These are phyloP conservation scores for Macrolepiota fuliginosa DNA, from an alignment of 768 basidiomycete species.

Conservation along the genomic window DNA sequence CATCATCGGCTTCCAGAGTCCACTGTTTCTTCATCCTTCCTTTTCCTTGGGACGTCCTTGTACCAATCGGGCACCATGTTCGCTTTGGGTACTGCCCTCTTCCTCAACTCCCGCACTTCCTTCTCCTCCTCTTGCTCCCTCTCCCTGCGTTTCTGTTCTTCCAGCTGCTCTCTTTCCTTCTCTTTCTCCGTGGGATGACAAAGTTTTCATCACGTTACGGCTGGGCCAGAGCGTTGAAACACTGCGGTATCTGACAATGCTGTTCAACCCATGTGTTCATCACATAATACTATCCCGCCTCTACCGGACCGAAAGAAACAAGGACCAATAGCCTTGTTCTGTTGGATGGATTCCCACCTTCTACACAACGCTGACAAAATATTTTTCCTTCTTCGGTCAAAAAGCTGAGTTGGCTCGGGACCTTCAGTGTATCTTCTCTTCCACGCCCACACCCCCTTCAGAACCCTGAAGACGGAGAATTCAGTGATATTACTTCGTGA, in stretches of 20 bases:
- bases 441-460: background rate
- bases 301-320: background rate
- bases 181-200: too few species aligned
- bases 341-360: background rate
- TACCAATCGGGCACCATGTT: conserved; percentile 80
- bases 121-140: conserved; percentile 55
- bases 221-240: too few species aligned
- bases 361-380: background rate
- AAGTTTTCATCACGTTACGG: too few species aligned
- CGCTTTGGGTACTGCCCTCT: conserved; percentile 63
- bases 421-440: background rate
- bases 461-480: background rate
- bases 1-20: background rate
- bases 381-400: background rate
- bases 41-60: conserved; percentile 61
- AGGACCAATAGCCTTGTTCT: background rate
- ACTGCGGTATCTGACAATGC: too few species aligned
- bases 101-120: conserved; percentile 60
- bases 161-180: conserved; percentile 42
- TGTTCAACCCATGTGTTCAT: too few species aligned
- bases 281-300: too few species aligned
- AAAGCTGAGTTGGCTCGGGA: background rate
- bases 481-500: background rate
- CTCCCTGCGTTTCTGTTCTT: conserved; percentile 45
- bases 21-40: conserved; percentile 21